Percentiles rank a stretch among this genome's conserved stretches.
These are phyloP conservation scores for Balakata baccata DNA, from an alignment of 345 rosid genomes.

Conservation along the genomic window DNA sequence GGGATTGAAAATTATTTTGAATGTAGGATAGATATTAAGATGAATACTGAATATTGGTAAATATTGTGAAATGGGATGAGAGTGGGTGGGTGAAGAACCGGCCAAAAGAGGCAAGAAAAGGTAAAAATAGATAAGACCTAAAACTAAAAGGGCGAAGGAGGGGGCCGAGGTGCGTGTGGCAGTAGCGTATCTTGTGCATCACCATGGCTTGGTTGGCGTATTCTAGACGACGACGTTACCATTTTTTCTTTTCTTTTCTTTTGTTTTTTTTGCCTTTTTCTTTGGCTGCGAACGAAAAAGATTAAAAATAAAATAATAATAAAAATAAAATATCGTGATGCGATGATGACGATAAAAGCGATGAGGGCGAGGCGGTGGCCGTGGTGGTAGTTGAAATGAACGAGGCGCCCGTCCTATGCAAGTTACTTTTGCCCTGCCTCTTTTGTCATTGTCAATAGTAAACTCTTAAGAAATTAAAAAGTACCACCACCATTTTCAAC, in stretches of 20 bases:
- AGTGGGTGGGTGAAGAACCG: not conserved
- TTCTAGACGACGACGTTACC: conserved; percentile 25
- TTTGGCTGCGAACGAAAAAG: not conserved
- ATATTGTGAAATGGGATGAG: not conserved
- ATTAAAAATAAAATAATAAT: not conserved
- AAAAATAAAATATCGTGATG: not conserved
- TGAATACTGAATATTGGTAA: no score
- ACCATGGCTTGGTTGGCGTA: conserved; percentile 18
- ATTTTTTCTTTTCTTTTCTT: not conserved
- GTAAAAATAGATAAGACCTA: not conserved
- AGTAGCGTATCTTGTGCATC: conserved; percentile 18
- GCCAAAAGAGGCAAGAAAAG: conserved; percentile 11
- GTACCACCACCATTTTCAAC: no score
- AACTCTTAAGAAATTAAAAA: not conserved
- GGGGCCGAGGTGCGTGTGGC: not conserved
- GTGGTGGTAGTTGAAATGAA: conserved; percentile 6
- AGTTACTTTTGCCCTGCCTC: conserved; percentile 20
- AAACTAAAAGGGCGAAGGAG: not conserved
- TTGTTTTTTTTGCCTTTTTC: no score
- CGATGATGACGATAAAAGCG: not conserved
- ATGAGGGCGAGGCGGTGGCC: not conserved
- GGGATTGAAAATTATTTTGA: no score
- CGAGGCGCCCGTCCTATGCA: conserved; percentile 24
- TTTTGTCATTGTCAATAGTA: conserved; percentile 20
- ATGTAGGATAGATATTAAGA: no score